A percentile compares a stretch with the other conserved stretches of the same genome.
These are phyloP conservation scores for Candida insectalens DNA, from an alignment of 805 yeast species.

Conservation along the genomic window DNA sequence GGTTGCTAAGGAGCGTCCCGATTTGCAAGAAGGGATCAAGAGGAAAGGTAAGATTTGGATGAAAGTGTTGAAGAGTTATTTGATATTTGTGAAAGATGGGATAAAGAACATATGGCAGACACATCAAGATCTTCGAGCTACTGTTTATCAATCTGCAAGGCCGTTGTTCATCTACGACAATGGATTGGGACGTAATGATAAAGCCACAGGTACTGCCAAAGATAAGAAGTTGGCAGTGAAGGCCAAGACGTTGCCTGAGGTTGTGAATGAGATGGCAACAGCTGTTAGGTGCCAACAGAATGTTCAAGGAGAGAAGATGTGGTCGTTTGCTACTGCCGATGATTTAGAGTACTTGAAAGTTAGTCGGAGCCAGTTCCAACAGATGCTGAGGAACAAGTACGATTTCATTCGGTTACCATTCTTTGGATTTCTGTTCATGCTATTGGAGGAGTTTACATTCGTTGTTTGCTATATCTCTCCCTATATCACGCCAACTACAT, in stretches of 20 bases:
- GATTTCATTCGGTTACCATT: conserved; percentile 47
- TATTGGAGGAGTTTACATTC: conserved; percentile 51
- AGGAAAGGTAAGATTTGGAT: conserved; percentile 8
- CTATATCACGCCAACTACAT: conserved; percentile 50
- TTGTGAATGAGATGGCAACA: conserved; percentile 17
- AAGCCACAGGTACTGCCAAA: conserved; percentile 16
- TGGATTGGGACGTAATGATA: conserved; percentile 15
- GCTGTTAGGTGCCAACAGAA: conserved; percentile 15
- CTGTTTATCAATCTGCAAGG: conserved; percentile 18
- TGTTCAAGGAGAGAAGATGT: conserved; percentile 8
- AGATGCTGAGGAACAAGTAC: conserved; percentile 36
- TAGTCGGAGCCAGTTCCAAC: conserved; percentile 37
- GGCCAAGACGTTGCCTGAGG: conserved; percentile 6
- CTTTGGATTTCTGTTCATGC: conserved; percentile 44
- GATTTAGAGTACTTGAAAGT: conserved; percentile 10
- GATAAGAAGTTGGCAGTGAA: conserved; percentile 12
- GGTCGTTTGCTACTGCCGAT: conserved; percentile 2
- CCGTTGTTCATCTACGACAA: conserved; percentile 17
- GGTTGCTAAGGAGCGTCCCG: conserved; percentile 5
- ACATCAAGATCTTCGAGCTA: conserved; percentile 17
- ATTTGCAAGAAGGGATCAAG: conserved; percentile 1
- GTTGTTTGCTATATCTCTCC: conserved; percentile 43
- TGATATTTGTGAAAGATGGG: conserved; percentile 50
- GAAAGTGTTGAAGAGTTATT: conserved; percentile 13
- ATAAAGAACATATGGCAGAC: conserved; percentile 46